Percentiles rank a stretch among this genome's conserved stretches.
phyloP scores from a whole-genome alignment of 73 alveolate genomes.

The Breviolum minutum region DNA sequence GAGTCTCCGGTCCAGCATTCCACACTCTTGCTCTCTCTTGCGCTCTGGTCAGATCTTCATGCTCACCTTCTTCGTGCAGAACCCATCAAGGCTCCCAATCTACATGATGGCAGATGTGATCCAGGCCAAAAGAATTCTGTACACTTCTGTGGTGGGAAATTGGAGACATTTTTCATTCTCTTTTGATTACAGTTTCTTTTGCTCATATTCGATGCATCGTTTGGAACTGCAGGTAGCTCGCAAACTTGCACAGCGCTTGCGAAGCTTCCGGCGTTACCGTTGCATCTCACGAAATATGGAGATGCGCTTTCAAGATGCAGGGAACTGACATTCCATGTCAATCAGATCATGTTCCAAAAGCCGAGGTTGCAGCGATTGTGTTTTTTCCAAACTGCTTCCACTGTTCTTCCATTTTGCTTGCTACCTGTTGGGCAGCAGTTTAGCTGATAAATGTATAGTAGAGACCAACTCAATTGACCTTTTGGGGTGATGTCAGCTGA shows the following conservation, averaged over 20 bases:
- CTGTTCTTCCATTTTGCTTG: neutral
- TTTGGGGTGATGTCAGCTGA: neutral
- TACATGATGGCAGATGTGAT: conserved; percentile 90
- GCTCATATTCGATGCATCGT: too few relatives aligned
- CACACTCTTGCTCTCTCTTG: neutral
- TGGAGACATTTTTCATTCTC: neutral
- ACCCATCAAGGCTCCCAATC: conserved; percentile 91
- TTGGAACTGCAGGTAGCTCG: conserved; percentile 24
- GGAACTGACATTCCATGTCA: neutral
- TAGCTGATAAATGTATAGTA: too few relatives aligned
- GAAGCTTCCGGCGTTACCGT: conserved; percentile 56
- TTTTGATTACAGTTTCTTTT: too few relatives aligned
- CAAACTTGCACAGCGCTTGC: conserved; percentile 87
- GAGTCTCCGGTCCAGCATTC: neutral
- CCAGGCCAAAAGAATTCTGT: neutral
- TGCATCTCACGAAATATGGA: conserved; percentile 63
- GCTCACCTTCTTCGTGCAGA: conserved; percentile 94
- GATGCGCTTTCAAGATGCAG: conserved; percentile 74
- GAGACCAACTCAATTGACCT: neutral
- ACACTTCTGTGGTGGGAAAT: too few relatives aligned
- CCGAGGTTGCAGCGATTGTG: conserved; percentile 30
- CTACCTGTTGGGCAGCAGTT: too few relatives aligned
- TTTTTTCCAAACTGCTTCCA: neutral
- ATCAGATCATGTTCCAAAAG: neutral
- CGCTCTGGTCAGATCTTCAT: conserved; percentile 49